Percentiles rank a stretch among this genome's conserved stretches.
phyloP scores from a whole-genome alignment of 352 stramenopile species.

The Sclerospora graminicola region DNA sequence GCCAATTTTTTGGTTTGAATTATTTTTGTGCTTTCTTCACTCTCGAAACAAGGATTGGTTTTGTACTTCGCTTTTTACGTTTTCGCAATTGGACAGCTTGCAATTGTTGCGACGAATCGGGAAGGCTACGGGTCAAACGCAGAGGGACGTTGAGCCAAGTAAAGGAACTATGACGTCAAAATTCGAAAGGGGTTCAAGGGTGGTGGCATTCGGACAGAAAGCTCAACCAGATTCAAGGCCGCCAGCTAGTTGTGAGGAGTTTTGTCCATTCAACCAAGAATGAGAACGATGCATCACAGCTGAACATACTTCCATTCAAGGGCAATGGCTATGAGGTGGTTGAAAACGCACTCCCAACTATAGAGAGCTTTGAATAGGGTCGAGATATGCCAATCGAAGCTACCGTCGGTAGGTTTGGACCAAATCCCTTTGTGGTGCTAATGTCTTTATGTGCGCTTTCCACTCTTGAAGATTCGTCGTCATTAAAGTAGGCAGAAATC shows the following conservation, averaged over 20 bases:
- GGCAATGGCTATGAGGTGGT: conserved; percentile 76
- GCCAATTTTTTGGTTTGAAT: too few relatives aligned
- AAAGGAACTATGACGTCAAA: conserved; percentile 67
- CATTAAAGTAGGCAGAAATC: conserved; percentile 44
- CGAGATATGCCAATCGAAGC: too few relatives aligned
- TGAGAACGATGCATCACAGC: conserved; percentile 4
- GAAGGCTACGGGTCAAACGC: too few relatives aligned
- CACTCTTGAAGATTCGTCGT: conserved; percentile 66
- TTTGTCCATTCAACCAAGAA: conserved; percentile 42
- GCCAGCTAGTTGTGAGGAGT: conserved; percentile 60
- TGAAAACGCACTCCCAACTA: conserved; percentile 37
- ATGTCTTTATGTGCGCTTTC: conserved; percentile 26
- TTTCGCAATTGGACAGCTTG: too few relatives aligned
- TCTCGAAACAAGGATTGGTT: too few relatives aligned
- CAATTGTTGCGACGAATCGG: too few relatives aligned
- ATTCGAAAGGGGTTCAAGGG: conserved; percentile 63
- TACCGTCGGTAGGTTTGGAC: too few relatives aligned
- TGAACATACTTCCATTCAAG: conserved; percentile 32
- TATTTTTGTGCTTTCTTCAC: too few relatives aligned
- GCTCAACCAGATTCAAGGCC: conserved; percentile 51
- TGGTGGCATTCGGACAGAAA: conserved; percentile 61
- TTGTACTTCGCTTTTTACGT: too few relatives aligned
- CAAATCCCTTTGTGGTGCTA: too few relatives aligned
- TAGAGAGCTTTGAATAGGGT: conserved; percentile 63
- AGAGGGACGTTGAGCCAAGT: too few relatives aligned